phyloP scores from a whole-genome alignment of 225 moss, liverwort and hornwort species.

The Lunularia cruciata region DNA sequence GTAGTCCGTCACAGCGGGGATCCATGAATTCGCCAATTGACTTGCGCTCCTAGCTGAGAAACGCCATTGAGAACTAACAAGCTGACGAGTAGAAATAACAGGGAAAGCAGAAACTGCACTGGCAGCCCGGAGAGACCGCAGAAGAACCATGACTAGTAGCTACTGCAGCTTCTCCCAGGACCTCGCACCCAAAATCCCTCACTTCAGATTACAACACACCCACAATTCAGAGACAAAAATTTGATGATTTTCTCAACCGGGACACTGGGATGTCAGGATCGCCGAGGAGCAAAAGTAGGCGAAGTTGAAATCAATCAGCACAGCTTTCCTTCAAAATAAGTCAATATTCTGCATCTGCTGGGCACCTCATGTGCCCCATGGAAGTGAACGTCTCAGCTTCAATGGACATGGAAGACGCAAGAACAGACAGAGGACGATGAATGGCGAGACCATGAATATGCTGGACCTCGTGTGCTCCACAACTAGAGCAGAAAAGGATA shows the following conservation, averaged over 20 bases:
- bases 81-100: slow-evolving; percentile 9
- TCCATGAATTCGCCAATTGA: background rate
- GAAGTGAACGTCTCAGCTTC: background rate
- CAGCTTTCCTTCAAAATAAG: background rate
- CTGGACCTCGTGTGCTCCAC: too few relatives aligned
- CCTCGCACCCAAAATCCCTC: background rate
- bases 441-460: too few relatives aligned
- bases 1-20: background rate
- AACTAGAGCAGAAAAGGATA: too few relatives aligned
- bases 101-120: slow-evolving; percentile 4
- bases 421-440: too few relatives aligned
- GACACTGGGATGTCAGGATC: background rate
- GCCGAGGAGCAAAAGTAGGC: too few relatives aligned
- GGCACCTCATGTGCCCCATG: slow-evolving; percentile 14
- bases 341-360: background rate
- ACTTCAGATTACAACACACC: background rate
- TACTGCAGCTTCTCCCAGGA: background rate
- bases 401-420: too few relatives aligned
- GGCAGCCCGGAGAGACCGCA: slow-evolving; percentile 15
- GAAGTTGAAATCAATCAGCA: too few relatives aligned
- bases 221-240: background rate
- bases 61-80: slow-evolving; percentile 27
- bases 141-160: slow-evolving; percentile 10
- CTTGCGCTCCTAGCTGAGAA: background rate
- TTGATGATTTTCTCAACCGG: background rate